Evolutionary conservation across 345 rosid genomes (phyloP).

Genomic region (Viola odorata): DNA sequence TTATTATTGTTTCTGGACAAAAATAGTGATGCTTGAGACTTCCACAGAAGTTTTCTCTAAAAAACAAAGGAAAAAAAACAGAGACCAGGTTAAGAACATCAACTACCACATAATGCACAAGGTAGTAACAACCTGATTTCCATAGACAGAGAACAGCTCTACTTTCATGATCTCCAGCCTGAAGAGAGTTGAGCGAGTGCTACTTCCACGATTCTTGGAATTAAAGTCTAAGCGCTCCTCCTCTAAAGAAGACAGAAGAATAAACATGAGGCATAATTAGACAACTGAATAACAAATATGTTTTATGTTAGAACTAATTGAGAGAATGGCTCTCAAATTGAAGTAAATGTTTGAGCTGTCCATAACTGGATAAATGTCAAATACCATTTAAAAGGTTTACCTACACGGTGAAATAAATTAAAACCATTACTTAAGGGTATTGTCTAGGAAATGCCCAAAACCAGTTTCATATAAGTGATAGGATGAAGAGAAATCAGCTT

Average conservation of each 20-base stretch:
- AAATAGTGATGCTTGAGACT: not conserved
- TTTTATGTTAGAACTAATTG: not conserved
- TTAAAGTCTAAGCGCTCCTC: constrained; percentile 39
- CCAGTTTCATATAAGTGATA: too few relatives aligned
- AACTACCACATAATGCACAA: not conserved
- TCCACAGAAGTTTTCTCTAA: not conserved
- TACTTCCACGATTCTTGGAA: constrained; percentile 38
- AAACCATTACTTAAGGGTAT: not conserved
- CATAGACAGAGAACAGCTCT: constrained; percentile 76
- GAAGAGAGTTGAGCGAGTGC: constrained; percentile 49
- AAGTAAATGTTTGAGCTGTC: not conserved
- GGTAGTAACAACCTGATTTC: constrained; percentile 56
- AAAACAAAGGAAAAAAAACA: not conserved
- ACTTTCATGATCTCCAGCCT: constrained; percentile 74
- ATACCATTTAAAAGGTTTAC: not conserved
- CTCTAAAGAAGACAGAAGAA: constrained; percentile 36
- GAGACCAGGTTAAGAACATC: not conserved
- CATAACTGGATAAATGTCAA: not conserved
- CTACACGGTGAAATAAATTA: not conserved
- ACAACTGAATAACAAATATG: not conserved
- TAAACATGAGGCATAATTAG: constrained; percentile 6
- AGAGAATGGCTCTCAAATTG: too few relatives aligned
- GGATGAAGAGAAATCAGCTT: too few relatives aligned
- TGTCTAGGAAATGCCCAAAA: not conserved
- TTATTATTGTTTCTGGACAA: not conserved